Evolutionary conservation across 495 filamentous ascomycete species (phyloP), one percentile per base, ranked within the genome.

Genomic region (Penicillium pulvis): DNA sequence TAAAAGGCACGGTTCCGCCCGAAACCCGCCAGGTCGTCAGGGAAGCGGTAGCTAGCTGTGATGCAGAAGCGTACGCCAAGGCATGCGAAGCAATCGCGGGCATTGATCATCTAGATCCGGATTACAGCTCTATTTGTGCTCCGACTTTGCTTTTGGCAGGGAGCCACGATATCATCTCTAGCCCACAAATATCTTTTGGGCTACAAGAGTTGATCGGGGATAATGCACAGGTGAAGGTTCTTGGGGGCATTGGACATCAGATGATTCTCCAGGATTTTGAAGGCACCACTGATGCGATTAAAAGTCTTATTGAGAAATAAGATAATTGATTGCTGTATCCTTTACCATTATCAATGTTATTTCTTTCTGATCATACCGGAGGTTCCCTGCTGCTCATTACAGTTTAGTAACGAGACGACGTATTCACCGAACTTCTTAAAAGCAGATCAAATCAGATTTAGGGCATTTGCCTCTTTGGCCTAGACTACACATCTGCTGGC

Each of bases 231-330:
- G 51, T 69, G 36, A 48, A 53, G 53, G 41, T 64, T 14, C 60
- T 69, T 35, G 53, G 62, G 19, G 53, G 51, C n/a, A 46, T 60
- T 24, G 66, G 66, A 3, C 66, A 69, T 53, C 66, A 69, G 51
- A 61, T 61, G 52, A 55, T 67, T 23, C 53, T 69, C 5, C 63
- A 69, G 51, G 64, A 66, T 41, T 55, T 64, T 16, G 42, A 56
- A 6, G 66, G 58, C 10, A 59, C 60, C 30, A n/a, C 30, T 6
- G 33, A 12, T 1, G 33, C 33, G 12, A 36, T 36, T 4, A 11
- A 36, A 36, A 9, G 4, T 36, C 3, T 36, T 14, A 2, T 36
- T 3, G 9, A 4, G 3, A 36, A 11, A 35, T 36, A 0, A 12
- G 12, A 36, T 36, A 7, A 28, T 5, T 28, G 6, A 28, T 2